Conservation (phyloP, 2,329 filamentous ascomycete genomes). For the Colletotrichum sublineola region DNA sequence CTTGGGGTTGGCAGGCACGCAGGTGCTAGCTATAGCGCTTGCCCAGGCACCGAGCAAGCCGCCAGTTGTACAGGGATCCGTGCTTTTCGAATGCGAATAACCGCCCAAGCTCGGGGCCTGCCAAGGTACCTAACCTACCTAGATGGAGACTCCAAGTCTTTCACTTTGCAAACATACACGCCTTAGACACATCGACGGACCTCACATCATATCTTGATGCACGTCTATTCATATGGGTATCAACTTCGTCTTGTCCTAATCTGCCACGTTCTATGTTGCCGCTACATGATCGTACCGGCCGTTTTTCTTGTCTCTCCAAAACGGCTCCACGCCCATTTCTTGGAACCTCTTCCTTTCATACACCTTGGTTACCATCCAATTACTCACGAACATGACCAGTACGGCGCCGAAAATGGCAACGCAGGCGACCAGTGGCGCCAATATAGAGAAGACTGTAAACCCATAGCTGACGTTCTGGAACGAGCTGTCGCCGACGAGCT, state of each 20-base stretch:
- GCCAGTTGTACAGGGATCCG: background rate
- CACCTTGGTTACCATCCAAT: constrained; percentile 39
- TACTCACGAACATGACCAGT: constrained; percentile 40
- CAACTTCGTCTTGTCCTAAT: background rate
- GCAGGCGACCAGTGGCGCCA: constrained; percentile 53
- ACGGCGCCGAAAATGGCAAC: constrained; percentile 45
- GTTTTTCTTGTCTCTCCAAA: constrained; percentile 29
- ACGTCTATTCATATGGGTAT: background rate
- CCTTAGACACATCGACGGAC: background rate
- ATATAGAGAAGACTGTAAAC: constrained; percentile 62
- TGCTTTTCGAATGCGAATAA: background rate
- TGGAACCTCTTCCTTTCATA: constrained; percentile 46
- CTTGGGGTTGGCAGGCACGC: background rate
- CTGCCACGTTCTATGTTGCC: background rate
- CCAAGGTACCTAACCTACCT: too few relatives aligned
- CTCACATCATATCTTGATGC: background rate
- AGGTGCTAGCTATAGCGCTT: constrained; percentile 3
- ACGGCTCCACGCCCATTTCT: constrained; percentile 41
- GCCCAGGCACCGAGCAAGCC: background rate
- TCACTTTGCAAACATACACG: background rate
- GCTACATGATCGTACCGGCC: constrained; percentile 18
- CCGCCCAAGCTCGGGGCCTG: too few relatives aligned
- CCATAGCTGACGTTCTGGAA: constrained; percentile 62
- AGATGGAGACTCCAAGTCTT: background rate
- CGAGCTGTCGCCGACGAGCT: constrained; percentile 48